These are phyloP conservation scores for Picea glauca DNA, from an alignment of 75 land plant genomes.

Conservation along the genomic window DNA sequence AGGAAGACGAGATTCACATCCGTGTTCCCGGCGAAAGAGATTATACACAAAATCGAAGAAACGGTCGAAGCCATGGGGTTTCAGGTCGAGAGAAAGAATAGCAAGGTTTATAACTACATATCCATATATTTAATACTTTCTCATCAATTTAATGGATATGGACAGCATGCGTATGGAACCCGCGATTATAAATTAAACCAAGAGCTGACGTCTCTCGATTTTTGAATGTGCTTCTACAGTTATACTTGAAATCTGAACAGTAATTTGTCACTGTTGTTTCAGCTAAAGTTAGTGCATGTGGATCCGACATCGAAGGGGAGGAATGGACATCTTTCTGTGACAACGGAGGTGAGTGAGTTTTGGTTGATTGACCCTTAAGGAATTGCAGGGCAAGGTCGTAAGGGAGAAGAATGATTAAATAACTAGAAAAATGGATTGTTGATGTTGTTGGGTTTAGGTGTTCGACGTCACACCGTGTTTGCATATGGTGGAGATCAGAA, in stretches of 20 bases:
- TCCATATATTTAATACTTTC: not conserved
- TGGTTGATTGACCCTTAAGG: constrained; percentile 18
- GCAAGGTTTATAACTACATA: constrained; percentile 30
- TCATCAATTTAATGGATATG: not conserved
- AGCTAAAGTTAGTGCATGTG: constrained; percentile 44
- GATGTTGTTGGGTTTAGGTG: constrained; percentile 24
- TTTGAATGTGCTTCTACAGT: no score
- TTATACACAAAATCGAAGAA: constrained; percentile 52
- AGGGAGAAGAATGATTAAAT: not conserved
- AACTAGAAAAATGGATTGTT: not conserved
- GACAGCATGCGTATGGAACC: no score
- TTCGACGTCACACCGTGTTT: constrained; percentile 60
- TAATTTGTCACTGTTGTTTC: not conserved
- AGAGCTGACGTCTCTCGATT: no score
- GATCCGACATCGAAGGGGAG: constrained; percentile 18
- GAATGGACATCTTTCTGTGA: constrained; percentile 25
- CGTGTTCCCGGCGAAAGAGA: constrained; percentile 46
- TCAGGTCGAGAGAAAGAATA: constrained; percentile 45
- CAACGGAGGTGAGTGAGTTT: constrained; percentile 9
- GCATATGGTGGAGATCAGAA: constrained; percentile 54
- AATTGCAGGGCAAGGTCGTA: not conserved
- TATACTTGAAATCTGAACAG: no score
- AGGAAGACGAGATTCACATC: constrained; percentile 71
- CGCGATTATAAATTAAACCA: no score
- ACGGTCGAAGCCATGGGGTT: constrained; percentile 59